Base-by-base conservation (phyloP, 768 basidiomycete genomes). In the Boletellus emodensis region DNA sequence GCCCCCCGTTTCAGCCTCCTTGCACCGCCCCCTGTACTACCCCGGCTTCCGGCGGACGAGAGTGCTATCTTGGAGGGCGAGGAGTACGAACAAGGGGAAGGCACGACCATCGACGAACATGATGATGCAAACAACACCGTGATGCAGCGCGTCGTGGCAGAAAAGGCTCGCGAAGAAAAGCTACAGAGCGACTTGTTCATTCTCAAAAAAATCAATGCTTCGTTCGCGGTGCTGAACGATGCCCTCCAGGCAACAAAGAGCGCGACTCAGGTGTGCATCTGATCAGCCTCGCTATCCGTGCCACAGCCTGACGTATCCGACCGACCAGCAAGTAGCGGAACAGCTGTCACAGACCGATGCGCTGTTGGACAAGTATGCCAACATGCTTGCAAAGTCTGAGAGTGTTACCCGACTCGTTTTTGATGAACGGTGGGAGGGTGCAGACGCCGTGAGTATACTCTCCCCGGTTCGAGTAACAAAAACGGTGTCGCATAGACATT, bases 371-470 rank as follows among this genome's bases (percentile, higher is more conserved):
- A 86, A 82, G 75, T 91, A 91, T 61, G 78, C 87, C 38, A 71
- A 69, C 37, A 80, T 88, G 41, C 71, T 91, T 17, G 77, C 80
- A 6, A 83, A 80, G 63, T 86, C 87, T 2, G 88, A 90, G 65
- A 76, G 80, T 13, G 75, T 80, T 53, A 72, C 86, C 3, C 78
- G 78, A 28, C 66, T 90, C 50, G 80, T 91, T 15, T 82, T 90
- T 53, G 88, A 91, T 62, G 84, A 88, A 53, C 71, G 79, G 51
- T 91, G 86, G 86, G 71, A 78, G 47, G 89, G 89, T 2, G 85
- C 82, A 35, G 84, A 86, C 53, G 80, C 74, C 39, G 89, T 88
- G 61, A 70, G 81, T 71, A 18, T 46, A 28, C 40, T 34, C 20
- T 34, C 11, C 7, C 20, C 20, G 14, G 43, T 6, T 24, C 32